phyloP scores from a whole-genome alignment of 352 stramenopile genomes.

The Phytopythium mirpurense region DNA sequence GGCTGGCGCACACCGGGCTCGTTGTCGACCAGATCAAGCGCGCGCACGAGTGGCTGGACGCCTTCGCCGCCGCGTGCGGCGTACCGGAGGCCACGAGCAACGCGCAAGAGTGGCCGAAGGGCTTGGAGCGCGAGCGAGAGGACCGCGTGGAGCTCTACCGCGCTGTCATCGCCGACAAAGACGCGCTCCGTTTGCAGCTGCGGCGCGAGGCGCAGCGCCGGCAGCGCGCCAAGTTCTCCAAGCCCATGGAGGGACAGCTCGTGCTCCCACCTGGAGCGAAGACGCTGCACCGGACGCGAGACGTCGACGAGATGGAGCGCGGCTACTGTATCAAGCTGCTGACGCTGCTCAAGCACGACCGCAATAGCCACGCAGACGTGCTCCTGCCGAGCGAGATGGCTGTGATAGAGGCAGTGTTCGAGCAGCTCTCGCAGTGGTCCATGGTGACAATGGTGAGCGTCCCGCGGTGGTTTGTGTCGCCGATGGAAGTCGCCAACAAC shows the following conservation, averaged over 20 bases:
- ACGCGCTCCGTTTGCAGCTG: not conserved
- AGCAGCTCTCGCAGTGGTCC: not conserved
- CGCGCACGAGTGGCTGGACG: not conserved
- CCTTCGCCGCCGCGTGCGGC: not conserved
- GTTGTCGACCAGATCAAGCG: not conserved
- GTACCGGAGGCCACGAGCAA: not conserved
- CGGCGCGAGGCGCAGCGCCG: no score
- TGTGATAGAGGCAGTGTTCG: not conserved
- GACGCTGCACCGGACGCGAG: not conserved
- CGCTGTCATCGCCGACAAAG: not conserved
- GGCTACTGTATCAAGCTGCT: not conserved
- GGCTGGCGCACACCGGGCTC: not conserved
- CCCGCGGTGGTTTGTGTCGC: slow-evolving; percentile 1
- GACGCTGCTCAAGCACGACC: slow-evolving; percentile 1
- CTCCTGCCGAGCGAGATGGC: not conserved
- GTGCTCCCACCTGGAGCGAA: not conserved
- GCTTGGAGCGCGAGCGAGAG: not conserved
- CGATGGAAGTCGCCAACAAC: slow-evolving; percentile 1
- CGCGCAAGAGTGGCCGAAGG: not conserved
- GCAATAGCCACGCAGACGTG: not conserved
- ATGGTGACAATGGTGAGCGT: not conserved
- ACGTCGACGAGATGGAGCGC: not conserved
- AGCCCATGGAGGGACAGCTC: not conserved
- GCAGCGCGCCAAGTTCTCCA: no score
- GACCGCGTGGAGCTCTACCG: not conserved